Base-by-base conservation (phyloP, 2,329 filamentous ascomycete genomes). In the Trichoderma koningiopsis region DNA sequence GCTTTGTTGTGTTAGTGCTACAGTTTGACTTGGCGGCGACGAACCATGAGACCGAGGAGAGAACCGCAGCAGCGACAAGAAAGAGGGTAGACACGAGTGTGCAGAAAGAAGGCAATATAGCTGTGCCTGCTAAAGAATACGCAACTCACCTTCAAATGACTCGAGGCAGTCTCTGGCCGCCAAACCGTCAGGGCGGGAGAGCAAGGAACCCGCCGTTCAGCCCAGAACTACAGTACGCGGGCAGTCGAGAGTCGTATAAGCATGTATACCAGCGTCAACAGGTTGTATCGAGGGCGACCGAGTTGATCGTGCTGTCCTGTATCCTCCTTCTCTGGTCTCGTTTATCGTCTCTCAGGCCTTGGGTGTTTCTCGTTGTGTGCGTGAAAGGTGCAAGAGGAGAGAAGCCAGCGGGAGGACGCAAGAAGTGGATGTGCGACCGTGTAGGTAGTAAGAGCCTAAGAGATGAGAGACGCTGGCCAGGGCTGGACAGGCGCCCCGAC, bases 361-460 rank as follows among this genome's bases (percentile, higher is more conserved):
- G 40, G 40, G 40, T 3, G 22, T 11, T 37, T 63, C n/a, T 63
- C 24, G 19, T 57, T n/a, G 53, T 49, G 59, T 69, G 37, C 22
- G 22, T 37, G 57, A 49, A 60, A 31, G 47, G 35, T 64, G 68
- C 55, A 59, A 55, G 35, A 55, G 53, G 24, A 65, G 55, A 58
- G 56, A 61, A 57, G n/a, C 61, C 43, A 53, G 37, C 60, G 56
- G 55, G 61, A 24, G 47, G 49, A 70, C 47, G 43, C 57, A 66
- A 35, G 56, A 33, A 22, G 60, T 65, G 55, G 68, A 69, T 61
- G 68, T 69, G 60, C 59, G 67, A 64, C 67, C 67, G 53, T 64
- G 67, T 29, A 57, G 60, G 53, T 68, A 63, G 40, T 37, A 64
- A 19, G 11, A 24, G 40, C 40, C 33, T 5, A 31, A 55, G 47